Base-by-base conservation (phyloP, 139 green algal genomes). In the Bryopsis sp. region DNA sequence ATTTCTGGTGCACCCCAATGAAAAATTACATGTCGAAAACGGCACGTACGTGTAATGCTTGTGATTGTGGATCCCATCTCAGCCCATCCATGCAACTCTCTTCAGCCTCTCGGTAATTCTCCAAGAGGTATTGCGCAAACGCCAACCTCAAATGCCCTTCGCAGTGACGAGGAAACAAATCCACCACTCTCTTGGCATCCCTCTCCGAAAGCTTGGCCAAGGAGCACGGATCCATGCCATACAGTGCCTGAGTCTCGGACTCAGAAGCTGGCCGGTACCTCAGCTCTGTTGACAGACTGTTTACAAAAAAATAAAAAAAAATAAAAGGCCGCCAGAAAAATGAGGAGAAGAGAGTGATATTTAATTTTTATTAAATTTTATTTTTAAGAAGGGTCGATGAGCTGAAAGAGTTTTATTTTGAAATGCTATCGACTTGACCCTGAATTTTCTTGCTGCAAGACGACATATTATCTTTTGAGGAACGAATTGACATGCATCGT, bases 151-250 rank as follows among this genome's bases (percentile, higher is more conserved):
- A 28, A 19, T 58, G 35, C 5, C 59, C 59, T 24, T 67, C 59
- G 33, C 7, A 29, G 59, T 67, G 43, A 39, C 46, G 24, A 31
- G 32, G 66, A 32, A 34, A 28, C 34, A 82, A n/a, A 28, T 70
- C 60, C 2, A 68, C n/a, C 0, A 76, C 82, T 11, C 71, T 69
- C 34, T 78, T 34, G 26, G 82, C 86, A 28, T 92, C 86, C 31
- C 76, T 77, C 46, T 89, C 39, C 3, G 75, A 81, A 28, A 85
- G 74, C 33, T 79, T 69, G 0, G 86, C 86, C 50, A 92, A 72
- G 29, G 79, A 61, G 33, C 58, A 78, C 5, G 88, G 87, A 69
- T 95, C 88, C 4, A 87, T 81, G 2, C 78, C 88, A 29, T 81
- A 90, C 1, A 94, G 22, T 0, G 85, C 82, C 29, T 15, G 43